Evolutionary conservation across 345 rosid species (phyloP).

Genomic region (Syzygium jambos): DNA sequence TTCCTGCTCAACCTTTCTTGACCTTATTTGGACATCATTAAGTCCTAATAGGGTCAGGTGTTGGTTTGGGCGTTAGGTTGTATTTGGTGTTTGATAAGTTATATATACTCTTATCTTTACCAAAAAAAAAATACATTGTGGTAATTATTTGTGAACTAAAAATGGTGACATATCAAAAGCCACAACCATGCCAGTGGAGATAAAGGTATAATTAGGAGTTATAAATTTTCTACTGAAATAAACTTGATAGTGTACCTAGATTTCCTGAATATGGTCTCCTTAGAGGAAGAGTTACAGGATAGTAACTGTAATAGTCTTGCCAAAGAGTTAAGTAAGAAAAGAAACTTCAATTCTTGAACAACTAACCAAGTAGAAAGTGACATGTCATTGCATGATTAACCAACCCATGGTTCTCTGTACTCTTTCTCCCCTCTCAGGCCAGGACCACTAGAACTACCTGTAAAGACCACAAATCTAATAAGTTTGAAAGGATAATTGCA

Average conservation of each 20-base stretch:
- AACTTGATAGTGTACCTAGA: constrained; percentile 36
- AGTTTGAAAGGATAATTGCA: background rate
- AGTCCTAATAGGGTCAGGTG: too few species aligned
- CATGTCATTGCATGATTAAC: constrained; percentile 4
- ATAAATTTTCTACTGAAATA: background rate
- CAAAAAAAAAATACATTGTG: background rate
- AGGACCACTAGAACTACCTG: constrained; percentile 7
- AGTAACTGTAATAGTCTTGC: constrained; percentile 75
- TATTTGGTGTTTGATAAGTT: too few species aligned
- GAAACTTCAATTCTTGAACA: background rate
- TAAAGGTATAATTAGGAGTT: background rate
- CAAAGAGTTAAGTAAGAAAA: background rate
- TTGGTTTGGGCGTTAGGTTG: too few species aligned
- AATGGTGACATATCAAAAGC: background rate
- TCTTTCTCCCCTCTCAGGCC: constrained; percentile 31
- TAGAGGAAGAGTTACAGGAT: constrained; percentile 70
- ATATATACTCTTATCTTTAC: too few species aligned
- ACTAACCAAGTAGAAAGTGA: background rate
- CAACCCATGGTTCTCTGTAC: constrained; percentile 88
- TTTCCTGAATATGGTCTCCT: constrained; percentile 75
- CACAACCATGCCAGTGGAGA: background rate
- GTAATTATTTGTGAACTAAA: background rate
- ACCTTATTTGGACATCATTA: too few species aligned
- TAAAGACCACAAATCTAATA: background rate
- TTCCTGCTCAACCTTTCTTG: too few species aligned